Evolutionary conservation across 345 rosid genomes (phyloP).

Genomic region (Theobroma cacao): DNA sequence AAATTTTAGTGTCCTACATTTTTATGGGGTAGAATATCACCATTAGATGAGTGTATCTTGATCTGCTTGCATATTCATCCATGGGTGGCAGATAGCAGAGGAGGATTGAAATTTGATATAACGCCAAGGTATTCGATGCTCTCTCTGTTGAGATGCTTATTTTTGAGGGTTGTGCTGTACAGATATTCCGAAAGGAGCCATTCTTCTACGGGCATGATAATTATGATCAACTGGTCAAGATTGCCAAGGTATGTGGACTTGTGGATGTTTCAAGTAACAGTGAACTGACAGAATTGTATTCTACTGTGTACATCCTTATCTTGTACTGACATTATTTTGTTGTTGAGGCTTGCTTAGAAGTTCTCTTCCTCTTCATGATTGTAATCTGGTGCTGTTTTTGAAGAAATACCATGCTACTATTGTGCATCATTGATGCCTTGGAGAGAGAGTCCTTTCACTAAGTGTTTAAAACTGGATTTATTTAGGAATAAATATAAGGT

Average conservation of each 20-base stretch:
- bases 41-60: constrained; percentile 19
- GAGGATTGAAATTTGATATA: constrained; percentile 26
- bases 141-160: constrained; percentile 26
- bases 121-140: constrained; percentile 16
- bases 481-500: not conserved
- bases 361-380: not conserved
- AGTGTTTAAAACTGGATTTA: not conserved
- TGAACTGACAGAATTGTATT: not conserved
- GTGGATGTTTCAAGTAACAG: not conserved
- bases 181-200: constrained; percentile 99
- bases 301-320: not conserved
- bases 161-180: constrained; percentile 32
- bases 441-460: not conserved
- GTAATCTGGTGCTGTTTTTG: not conserved
- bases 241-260: constrained; percentile 70
- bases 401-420: not conserved
- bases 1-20: constrained; percentile 6
- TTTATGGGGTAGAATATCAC: constrained; percentile 13
- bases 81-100: constrained; percentile 21
- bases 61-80: constrained; percentile 33
- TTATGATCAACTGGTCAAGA: constrained; percentile 94
- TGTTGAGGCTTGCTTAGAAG: not conserved
- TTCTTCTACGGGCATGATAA: constrained; percentile 99
- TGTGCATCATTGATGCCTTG: not conserved
- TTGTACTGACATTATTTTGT: not conserved